A percentile compares a stretch with the other conserved stretches of the same genome.
These are phyloP conservation scores for Phaffomyces thermotolerans DNA, from an alignment of 805 yeast genomes.

Conservation along the genomic window DNA sequence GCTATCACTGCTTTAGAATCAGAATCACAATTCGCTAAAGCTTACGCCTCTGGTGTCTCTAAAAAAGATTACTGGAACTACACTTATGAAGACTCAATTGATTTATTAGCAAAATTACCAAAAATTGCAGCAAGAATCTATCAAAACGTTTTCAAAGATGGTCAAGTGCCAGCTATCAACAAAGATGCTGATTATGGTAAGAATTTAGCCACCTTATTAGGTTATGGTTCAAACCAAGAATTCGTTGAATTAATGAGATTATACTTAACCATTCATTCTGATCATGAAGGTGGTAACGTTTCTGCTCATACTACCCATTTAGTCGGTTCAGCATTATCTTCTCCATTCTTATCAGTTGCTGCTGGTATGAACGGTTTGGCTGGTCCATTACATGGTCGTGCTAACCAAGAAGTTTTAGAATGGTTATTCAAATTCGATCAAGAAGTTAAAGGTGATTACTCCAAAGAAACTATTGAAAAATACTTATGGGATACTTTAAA, in stretches of 20 bases:
- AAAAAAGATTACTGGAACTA: conserved; percentile 82
- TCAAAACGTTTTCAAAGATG: conserved; percentile 80
- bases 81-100: conserved; percentile 74
- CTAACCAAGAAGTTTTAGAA: conserved; percentile 81
- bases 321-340: conserved; percentile 76
- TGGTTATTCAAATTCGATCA: conserved; percentile 65
- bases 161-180: conserved; percentile 50
- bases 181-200: conserved; percentile 57
- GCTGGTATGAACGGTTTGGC: conserved; percentile 84
- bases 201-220: conserved; percentile 52
- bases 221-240: conserved; percentile 54
- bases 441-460: conserved; percentile 54
- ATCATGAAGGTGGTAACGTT: conserved; percentile 88
- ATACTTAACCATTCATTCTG: conserved; percentile 76
- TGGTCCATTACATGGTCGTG: conserved; percentile 85
- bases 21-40: conserved; percentile 79
- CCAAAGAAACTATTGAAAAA: conserved; percentile 62
- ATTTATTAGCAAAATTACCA: conserved; percentile 76
- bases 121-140: conserved; percentile 75
- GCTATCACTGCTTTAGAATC: conserved; percentile 76
- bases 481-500: conserved; percentile 75
- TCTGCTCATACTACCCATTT: conserved; percentile 83
- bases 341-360: conserved; percentile 70
- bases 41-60: conserved; percentile 76
- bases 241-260: conserved; percentile 75